Percentiles rank a stretch among this genome's conserved stretches.
These are phyloP conservation scores for Somion occarium DNA, from an alignment of 1,284 basidiomycete species.

Conservation along the genomic window DNA sequence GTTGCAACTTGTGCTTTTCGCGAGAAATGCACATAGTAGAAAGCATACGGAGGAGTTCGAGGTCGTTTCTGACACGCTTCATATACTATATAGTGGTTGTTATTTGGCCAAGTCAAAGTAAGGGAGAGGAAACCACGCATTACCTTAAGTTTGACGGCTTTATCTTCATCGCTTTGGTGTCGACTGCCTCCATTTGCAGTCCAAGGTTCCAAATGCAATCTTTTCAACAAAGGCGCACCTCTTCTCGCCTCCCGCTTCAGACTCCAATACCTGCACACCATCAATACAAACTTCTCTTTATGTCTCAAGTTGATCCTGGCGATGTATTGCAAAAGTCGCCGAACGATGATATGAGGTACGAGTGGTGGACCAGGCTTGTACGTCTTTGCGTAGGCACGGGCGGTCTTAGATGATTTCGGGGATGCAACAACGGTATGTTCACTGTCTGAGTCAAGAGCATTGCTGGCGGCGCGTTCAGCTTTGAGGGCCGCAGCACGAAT, in stretches of 20 bases:
- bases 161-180: slow-evolving; percentile 79
- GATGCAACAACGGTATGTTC: slow-evolving; percentile 15
- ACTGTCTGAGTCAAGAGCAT: slow-evolving; percentile 31
- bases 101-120: too few relatives aligned
- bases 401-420: slow-evolving; percentile 56
- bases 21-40: slow-evolving; percentile 75
- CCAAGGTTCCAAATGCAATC: slow-evolving; percentile 97
- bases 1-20: slow-evolving; percentile 79
- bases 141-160: slow-evolving; percentile 81
- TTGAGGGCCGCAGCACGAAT: slow-evolving; percentile 52
- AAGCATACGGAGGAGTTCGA: slow-evolving; percentile 72
- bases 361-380: slow-evolving; percentile 77
- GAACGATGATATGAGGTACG: slow-evolving; percentile 69
- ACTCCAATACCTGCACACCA: slow-evolving; percentile 94
- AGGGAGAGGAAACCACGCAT: neutral
- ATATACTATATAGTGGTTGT: slow-evolving; percentile 47
- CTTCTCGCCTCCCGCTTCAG: slow-evolving; percentile 90
- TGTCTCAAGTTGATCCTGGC: slow-evolving; percentile 70
- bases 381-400: slow-evolving; percentile 76
- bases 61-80: slow-evolving; percentile 69
- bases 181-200: slow-evolving; percentile 71
- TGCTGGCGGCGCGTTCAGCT: slow-evolving; percentile 34
- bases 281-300: slow-evolving; percentile 72
- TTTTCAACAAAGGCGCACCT: slow-evolving; percentile 91
- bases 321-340: slow-evolving; percentile 78